Conservation (phyloP, 306 rosid genomes). For the Leucaena leucocephala region DNA sequence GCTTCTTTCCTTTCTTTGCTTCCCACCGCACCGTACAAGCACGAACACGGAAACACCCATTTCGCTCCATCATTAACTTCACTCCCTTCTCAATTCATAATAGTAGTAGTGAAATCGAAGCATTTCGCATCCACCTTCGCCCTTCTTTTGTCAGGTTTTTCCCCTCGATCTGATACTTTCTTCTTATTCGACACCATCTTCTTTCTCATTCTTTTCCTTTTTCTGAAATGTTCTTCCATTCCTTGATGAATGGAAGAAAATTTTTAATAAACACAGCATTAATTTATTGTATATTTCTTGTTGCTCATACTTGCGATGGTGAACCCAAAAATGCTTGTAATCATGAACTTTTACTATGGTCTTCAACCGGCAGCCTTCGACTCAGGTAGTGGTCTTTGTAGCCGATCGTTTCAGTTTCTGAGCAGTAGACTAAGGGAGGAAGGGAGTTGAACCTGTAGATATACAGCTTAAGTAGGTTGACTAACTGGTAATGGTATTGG, state of each 20-base stretch:
- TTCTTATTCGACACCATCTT: not conserved
- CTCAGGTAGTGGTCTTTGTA: too few relatives aligned
- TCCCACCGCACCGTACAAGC: not conserved
- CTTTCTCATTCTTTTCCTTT: not conserved
- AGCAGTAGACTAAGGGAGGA: not conserved
- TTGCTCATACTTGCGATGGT: not conserved
- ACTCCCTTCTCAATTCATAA: not conserved
- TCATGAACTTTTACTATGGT: not conserved
- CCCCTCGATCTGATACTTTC: not conserved
- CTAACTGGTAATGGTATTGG: not conserved
- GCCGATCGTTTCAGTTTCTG: not conserved
- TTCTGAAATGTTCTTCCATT: not conserved
- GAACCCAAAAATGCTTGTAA: not conserved
- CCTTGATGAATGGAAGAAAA: not conserved
- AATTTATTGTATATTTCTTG: not conserved
- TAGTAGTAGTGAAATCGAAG: not conserved
- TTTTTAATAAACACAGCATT: not conserved
- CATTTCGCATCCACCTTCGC: not conserved
- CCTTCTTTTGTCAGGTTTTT: not conserved
- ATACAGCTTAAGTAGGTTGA: constrained; percentile 6
- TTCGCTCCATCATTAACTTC: not conserved
- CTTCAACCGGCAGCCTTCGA: not conserved
- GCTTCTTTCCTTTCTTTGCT: not conserved
- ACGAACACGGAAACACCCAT: not conserved
- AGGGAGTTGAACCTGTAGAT: not conserved